These are phyloP conservation scores for Parsonsia alboflavescens DNA, from an alignment of 257 asterid genomes.

Conservation along the genomic window DNA sequence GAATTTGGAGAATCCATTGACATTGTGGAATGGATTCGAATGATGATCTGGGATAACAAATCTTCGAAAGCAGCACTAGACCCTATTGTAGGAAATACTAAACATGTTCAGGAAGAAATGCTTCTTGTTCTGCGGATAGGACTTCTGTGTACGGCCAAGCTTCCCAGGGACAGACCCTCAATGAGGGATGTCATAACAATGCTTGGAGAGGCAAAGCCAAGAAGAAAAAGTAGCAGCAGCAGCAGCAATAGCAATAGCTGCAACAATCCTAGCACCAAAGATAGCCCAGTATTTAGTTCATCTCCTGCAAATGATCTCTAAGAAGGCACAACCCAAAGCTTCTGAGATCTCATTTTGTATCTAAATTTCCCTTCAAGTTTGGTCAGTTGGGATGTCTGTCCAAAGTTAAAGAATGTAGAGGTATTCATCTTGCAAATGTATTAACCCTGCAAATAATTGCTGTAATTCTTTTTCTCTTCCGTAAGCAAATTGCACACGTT, in stretches of 20 bases:
- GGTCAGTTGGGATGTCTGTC: background rate
- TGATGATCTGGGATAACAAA: conserved; percentile 30
- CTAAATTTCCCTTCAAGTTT: conserved; percentile 7
- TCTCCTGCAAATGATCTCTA: conserved; percentile 36
- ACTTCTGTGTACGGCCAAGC: conserved; percentile 41
- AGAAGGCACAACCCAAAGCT: conserved; percentile 7
- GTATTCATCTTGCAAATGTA: conserved; percentile 11
- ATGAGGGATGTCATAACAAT: conserved; percentile 49
- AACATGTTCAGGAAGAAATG: conserved; percentile 51
- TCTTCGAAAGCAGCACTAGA: conserved; percentile 36
- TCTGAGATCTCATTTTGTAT: conserved; percentile 11
- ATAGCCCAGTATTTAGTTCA: conserved; percentile 38
- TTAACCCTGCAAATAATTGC: conserved; percentile 14
- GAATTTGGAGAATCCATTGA: conserved; percentile 49
- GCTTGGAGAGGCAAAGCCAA: conserved; percentile 48
- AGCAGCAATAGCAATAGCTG: conserved; percentile 25
- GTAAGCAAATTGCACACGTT: conserved; percentile 4
- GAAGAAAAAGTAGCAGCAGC: conserved; percentile 36
- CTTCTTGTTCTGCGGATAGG: conserved; percentile 40
- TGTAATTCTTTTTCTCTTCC: conserved; percentile 11
- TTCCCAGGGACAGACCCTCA: conserved; percentile 46
- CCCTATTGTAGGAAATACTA: conserved; percentile 31
- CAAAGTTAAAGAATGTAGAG: background rate
- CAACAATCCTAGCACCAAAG: conserved; percentile 20
- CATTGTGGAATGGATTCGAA: conserved; percentile 40